Evolutionary conservation across 2,329 filamentous ascomycete species (phyloP), one percentile per base, ranked within the genome.

Genomic region (Zymoseptoria brevis): DNA sequence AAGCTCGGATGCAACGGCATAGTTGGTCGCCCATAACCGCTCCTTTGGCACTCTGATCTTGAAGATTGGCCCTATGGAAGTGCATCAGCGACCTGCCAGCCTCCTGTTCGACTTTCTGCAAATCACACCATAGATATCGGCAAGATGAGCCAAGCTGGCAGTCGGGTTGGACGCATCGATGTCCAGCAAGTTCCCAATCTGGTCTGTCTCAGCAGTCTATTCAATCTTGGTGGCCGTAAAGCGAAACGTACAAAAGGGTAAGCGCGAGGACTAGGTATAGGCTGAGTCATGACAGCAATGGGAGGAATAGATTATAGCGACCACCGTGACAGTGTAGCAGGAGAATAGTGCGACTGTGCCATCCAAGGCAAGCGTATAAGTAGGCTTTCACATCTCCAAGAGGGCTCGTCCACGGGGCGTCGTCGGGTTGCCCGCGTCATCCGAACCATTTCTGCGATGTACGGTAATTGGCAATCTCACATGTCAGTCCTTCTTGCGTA

Each of bases 151-250:
- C 53, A 89, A 74, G 16, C 80, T 76, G 8, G 73, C 69, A 2
- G 82, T 68, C 0, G 85, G 81, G 22, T 80, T 76, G n/a, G 80
- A 78, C 0, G 78, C 72, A 61, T 87, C 81, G 60, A 90, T 79
- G 62, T 88, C 84, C 57, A 76, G 74, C 22, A 87, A 68, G 64
- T 89, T 87, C 22, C 87, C 87, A 19, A 89, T 62, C 35, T 41
- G 11, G 4, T 41, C 35, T 41, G 35, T 51, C 13, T 51, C 22
- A 21, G 22, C 16, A 21, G n/a, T 51, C 50, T 21, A 19, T 19
- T 8, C 16, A n/a, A 51, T n/a, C 22, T 26, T 9, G 50, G 11
- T 19, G 16, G 19, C 2, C 22, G 22, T 51, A 26, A 7, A 21
- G 50, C 19, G 22, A 26, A 6, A 21, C 22, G 11, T 16, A 21